Conservation (phyloP, 176 grass and related monocot genomes). For the Thinopyrum elongatum region DNA sequence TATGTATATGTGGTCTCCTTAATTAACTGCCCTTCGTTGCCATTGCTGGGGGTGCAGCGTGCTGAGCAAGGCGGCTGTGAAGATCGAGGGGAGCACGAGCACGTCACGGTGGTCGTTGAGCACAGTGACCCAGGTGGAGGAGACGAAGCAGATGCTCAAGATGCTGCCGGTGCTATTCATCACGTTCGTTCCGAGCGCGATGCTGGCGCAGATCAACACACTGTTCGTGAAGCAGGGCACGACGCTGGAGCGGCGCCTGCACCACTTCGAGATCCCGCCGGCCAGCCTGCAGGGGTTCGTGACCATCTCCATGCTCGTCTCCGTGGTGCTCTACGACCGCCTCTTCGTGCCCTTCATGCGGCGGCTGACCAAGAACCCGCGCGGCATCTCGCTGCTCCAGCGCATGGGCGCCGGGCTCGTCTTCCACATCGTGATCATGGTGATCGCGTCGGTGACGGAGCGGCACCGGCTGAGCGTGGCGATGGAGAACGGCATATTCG, state of each 20-base stretch:
- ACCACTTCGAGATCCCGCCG: slow-evolving; percentile 66
- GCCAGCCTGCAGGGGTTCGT: slow-evolving; percentile 77
- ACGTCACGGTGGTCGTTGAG: slow-evolving; percentile 59
- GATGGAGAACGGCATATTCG: slow-evolving; percentile 42
- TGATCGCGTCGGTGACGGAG: slow-evolving; percentile 67
- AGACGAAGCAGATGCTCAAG: slow-evolving; percentile 85
- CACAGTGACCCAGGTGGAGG: slow-evolving; percentile 92
- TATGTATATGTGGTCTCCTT: background rate
- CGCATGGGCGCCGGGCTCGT: slow-evolving; percentile 67
- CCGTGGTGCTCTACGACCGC: slow-evolving; percentile 78
- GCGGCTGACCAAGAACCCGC: slow-evolving; percentile 58
- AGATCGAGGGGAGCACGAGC: background rate
- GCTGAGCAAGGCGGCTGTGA: slow-evolving; percentile 76
- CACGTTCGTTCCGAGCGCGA: slow-evolving; percentile 71
- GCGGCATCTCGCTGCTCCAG: slow-evolving; percentile 85
- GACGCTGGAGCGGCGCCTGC: slow-evolving; percentile 65
- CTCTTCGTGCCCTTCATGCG: slow-evolving; percentile 63
- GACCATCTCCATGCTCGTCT: slow-evolving; percentile 75
- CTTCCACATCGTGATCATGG: slow-evolving; percentile 89
- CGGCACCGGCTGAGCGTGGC: slow-evolving; percentile 51
- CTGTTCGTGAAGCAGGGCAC: slow-evolving; percentile 95
- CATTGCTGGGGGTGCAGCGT: slow-evolving; percentile 19
- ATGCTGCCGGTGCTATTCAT: slow-evolving; percentile 75
- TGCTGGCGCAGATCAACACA: slow-evolving; percentile 77
- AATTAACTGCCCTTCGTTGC: background rate